Base-by-base conservation (phyloP, 345 rosid genomes). In the Draba incana region DNA sequence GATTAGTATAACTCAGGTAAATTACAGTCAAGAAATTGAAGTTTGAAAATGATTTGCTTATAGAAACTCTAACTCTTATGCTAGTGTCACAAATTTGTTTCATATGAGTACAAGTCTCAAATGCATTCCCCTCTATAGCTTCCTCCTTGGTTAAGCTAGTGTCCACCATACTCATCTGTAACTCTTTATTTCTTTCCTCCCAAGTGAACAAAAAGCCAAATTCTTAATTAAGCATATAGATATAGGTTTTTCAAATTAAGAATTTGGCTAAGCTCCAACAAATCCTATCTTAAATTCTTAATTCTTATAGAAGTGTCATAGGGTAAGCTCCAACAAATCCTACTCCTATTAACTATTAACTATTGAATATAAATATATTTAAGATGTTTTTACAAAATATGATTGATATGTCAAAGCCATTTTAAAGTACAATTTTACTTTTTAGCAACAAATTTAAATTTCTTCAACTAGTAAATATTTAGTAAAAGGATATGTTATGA, bases 1-100 rank as follows among this genome's bases (percentile, higher is more conserved):
- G 69, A 71, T 88, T 91, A 58, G 84, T 82, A 75, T 83, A 88
- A 74, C 88, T 88, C 58, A 91, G 47, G 77, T 84, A 83, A 55
- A 88, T 55, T 76, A 81, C 92, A 1, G 79, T 83, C 66, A 88
- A 74, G 75, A 75, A 68, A 43, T 77, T 53, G 68, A 80, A 81
- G 69, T 76, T 83, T 51, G 85, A 68, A 57, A 84, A 77, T 66
- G 86, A 75, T 75, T 76, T 88, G 68, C 89, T 78, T 60, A 84
- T 69, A 62, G 88, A 79, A 76, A 85, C 75, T 62, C 88, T 89
- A 59, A 84, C 86, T 54, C 81, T 84, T n/a, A 74, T 76, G 60
- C 84, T 76, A 56, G 86, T 85, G 77, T 90, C 90, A 28, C 83
- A 83, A 37, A 84, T 86, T 71, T 78, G 84, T 75, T 71, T 88